Base-by-base conservation (phyloP, 495 filamentous ascomycete genomes). In the Penicillium alfredii region DNA sequence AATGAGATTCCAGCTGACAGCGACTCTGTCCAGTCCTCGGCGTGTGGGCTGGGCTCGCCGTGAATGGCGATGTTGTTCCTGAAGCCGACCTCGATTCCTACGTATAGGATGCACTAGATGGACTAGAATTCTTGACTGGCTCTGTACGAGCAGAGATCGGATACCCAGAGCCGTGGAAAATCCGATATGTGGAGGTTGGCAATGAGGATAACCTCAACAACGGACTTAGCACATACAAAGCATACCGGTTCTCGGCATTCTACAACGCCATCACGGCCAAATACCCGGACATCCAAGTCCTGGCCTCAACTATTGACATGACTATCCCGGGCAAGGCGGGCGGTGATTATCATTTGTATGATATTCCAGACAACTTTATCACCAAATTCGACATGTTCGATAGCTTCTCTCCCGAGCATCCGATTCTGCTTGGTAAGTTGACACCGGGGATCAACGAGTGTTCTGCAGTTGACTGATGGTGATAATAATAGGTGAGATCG, bases 101-200 rank as follows among this genome's bases (percentile, higher is more conserved):
- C 34, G 53, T 86, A 8, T 64, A 66, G 28, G 74, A 81, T 45
- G 78, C 73, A 1, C 66, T 87, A 0, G 64, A 83, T 41, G 72
- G 86, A 56, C 57, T 86, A 5, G 80, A 87, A 32, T 66, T 64
- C 40, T 32, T 66, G 14, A 58, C 50, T 16, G 63, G 65, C 19
- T 54, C 47, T 12, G 46, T 71, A 8, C 67, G 72, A 4, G 68
- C 68, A 4, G 56, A 60, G 9, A 47, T 66, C 21, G 72, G 72
- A 6, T 57, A 72, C 33, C 62, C 66, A 0, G 52, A 67, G 3
- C 68, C 71, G 6, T 74, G 68, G 66, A 58, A 34, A 0, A 57
- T 76, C 25, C 57, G 58, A 1, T 73, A 63, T 28, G 61, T 76
- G 34, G 71, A 74, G 51, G 55, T 74, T 23, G 75, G 75, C 33